phyloP scores from a whole-genome alignment of 305 asterid species.

The Solanum aculeatissimum region DNA sequence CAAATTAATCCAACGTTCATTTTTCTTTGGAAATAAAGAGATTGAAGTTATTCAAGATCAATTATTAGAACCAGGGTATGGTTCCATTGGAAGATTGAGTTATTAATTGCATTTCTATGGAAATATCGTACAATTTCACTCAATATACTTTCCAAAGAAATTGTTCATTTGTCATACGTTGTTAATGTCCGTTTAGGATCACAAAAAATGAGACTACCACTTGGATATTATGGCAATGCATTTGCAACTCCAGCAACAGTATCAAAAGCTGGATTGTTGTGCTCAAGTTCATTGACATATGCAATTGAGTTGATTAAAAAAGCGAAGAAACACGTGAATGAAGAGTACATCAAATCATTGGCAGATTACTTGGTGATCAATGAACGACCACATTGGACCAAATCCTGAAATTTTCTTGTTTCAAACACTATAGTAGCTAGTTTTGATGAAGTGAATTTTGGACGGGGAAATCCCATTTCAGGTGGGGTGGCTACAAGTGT shows the following conservation, averaged over 20 bases:
- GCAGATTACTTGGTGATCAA: too few species aligned
- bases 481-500: neutral
- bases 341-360: too few species aligned
- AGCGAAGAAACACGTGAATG: neutral
- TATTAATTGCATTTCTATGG: slow-evolving; percentile 11
- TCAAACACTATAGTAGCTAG: neutral
- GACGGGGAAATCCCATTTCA: neutral
- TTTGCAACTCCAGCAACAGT: neutral
- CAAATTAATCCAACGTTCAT: neutral
- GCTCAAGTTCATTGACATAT: slow-evolving; percentile 1
- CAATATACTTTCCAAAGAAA: neutral
- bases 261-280: neutral
- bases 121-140: slow-evolving; percentile 9
- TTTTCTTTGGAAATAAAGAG: neutral
- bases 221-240: slow-evolving; percentile 21
- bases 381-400: too few species aligned
- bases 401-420: too few species aligned
- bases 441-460: neutral
- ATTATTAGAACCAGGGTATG: too few species aligned
- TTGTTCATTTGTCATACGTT: neutral
- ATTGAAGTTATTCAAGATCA: neutral
- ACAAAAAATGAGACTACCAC: neutral
- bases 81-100: neutral
- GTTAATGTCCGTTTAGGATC: neutral
- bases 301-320: neutral